phyloP scores from a whole-genome alignment of 228 moss, liverwort and hornwort genomes.

The Sphagnum magellanicum region DNA sequence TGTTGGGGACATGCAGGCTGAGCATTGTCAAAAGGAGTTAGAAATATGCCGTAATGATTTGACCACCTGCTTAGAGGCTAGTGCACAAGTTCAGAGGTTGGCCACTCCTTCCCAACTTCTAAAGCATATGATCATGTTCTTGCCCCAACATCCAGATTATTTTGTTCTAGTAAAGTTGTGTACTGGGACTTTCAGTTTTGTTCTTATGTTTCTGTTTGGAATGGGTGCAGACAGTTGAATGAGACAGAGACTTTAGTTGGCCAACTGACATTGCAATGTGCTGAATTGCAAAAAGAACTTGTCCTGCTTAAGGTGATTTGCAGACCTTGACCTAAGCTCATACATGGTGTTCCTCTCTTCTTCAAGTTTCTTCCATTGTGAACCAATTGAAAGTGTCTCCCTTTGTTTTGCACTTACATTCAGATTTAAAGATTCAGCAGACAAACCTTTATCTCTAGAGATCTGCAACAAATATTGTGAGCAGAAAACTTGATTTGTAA shows the following conservation, averaged over 20 bases:
- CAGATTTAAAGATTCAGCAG: slow-evolving; percentile 6
- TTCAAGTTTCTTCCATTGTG: no score
- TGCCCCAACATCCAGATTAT: background rate
- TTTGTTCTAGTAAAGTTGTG: background rate
- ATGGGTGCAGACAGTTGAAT: slow-evolving; percentile 56
- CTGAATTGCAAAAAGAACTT: background rate
- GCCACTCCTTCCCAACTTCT: background rate
- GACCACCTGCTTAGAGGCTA: slow-evolving; percentile 71
- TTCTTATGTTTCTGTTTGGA: background rate
- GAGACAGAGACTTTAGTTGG: slow-evolving; percentile 44
- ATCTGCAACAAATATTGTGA: background rate
- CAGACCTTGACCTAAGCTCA: no score
- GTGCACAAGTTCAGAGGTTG: slow-evolving; percentile 72
- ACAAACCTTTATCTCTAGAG: slow-evolving; percentile 5
- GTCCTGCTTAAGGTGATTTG: no score
- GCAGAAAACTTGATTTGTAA: no score
- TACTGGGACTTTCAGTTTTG: background rate
- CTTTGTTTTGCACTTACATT: no score
- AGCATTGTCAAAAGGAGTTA: slow-evolving; percentile 52
- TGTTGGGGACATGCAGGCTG: slow-evolving; percentile 32
- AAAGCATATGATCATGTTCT: background rate
- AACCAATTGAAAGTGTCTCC: no score
- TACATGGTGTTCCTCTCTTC: no score
- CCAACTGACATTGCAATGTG: slow-evolving; percentile 32
- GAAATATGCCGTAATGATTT: slow-evolving; percentile 80